Evolutionary conservation across 2,329 filamentous ascomycete genomes (phyloP), one percentile per base, ranked within the genome.

Genomic region (Fusarium odoratissimum): DNA sequence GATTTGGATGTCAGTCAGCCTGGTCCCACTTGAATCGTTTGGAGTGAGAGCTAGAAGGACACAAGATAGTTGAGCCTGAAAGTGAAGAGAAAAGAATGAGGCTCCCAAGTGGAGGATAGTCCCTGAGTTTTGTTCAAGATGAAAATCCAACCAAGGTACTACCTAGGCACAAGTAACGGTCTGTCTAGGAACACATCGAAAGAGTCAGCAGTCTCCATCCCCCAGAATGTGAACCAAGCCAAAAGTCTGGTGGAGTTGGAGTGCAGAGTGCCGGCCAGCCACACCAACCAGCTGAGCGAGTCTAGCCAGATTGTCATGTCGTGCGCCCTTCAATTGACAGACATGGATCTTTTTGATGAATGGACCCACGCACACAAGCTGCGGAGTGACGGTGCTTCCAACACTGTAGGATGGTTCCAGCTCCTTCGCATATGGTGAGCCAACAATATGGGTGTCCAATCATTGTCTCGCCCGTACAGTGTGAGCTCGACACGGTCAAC

Each of bases 291-390:
- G 60, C 48, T 61, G 58, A 48, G 51, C 64, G 64, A 74, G 74
- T 75, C 73, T 71, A 73, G 70, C 69, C 67, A 71, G 63, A 64
- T 75, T 77, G 75, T 77, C 76, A 71, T 73, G 56, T 64, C 48
- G 61, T 69, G 72, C 76, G 76, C 76, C 76, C 76, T 78, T 78
- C 76, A 69, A 64, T 78, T 78, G 76, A 78, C 76, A 78, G 71
- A 73, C 67, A 67, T 62, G 68, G 67, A 72, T 74, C 64, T 40
- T 58, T 72, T 68, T 52, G 63, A 65, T 67, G 56, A 68, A 60
- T 35, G 35, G 72, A 63, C 59, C 66, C 46, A 64, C 51, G 51
- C 58, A 62, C 64, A 64, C 69, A 69, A 49, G 57, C 52, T 58
- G 38, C 33, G 49, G 60, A 40, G 42, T 42, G 40, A 66, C 63